A percentile compares a stretch with the other conserved stretches of the same genome.
phyloP scores from a whole-genome alignment of 2,329 filamentous ascomycete genomes.

The Fusarium sp. region DNA sequence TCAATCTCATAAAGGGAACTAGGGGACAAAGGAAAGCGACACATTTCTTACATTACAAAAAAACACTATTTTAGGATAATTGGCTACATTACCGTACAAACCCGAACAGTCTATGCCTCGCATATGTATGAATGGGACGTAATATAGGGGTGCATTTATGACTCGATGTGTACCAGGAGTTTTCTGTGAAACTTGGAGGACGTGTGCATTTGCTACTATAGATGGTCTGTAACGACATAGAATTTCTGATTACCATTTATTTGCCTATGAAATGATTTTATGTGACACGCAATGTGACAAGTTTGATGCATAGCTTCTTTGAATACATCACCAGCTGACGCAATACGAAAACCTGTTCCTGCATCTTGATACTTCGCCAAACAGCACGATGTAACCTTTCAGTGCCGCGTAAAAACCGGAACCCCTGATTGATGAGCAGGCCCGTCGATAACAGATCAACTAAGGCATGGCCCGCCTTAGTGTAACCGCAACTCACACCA shows the following conservation, averaged over 20 bases:
- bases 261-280: neutral
- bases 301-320: constrained; percentile 3
- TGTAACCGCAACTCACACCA: constrained; percentile 7
- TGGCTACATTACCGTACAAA: constrained; percentile 41
- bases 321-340: neutral
- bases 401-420: neutral
- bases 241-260: constrained; percentile 18
- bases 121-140: constrained; percentile 43
- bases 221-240: constrained; percentile 34
- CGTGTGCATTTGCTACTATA: constrained; percentile 29
- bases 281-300: neutral
- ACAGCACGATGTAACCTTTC: constrained; percentile 40
- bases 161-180: constrained; percentile 31
- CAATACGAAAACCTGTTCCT: constrained; percentile 20
- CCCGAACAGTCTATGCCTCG: constrained; percentile 37
- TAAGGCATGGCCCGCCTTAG: constrained; percentile 5
- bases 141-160: constrained; percentile 38
- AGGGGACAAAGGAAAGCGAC: constrained; percentile 33
- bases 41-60: constrained; percentile 31
- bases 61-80: constrained; percentile 42
- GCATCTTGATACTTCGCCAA: constrained; percentile 16
- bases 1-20: constrained; percentile 14
- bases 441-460: constrained; percentile 27
- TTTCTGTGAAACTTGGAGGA: constrained; percentile 19
- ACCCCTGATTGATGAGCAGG: constrained; percentile 18